These are phyloP conservation scores for Talaromyces ruber DNA, from an alignment of 495 filamentous ascomycete species.

Conservation along the genomic window DNA sequence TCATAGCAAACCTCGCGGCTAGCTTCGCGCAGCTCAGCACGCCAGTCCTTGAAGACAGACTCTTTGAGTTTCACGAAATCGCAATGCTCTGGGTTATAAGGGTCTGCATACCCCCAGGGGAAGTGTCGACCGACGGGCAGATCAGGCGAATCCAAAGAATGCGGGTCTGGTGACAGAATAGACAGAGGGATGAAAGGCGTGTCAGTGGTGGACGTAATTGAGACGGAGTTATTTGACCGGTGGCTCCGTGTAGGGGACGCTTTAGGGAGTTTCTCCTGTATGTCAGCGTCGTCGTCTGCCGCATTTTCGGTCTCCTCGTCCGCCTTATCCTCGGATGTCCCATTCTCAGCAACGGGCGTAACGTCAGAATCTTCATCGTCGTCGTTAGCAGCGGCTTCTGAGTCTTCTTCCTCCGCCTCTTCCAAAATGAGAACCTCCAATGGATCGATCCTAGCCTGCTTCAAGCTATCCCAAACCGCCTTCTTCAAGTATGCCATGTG, in stretches of 20 bases:
- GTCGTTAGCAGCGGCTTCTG: conserved; percentile 26
- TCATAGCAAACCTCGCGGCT: conserved; percentile 95
- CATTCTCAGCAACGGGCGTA: conserved; percentile 8
- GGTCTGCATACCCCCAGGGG: conserved; percentile 94
- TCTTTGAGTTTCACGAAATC: conserved; percentile 91
- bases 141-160: conserved; percentile 58
- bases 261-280: not conserved
- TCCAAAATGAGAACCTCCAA: conserved; percentile 78
- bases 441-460: conserved; percentile 79
- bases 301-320: conserved; percentile 1
- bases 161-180: conserved; percentile 86
- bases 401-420: conserved; percentile 57
- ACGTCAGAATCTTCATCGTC: conserved; percentile 14
- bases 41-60: conserved; percentile 88
- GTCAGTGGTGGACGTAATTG: conserved; percentile 11
- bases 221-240: conserved; percentile 15
- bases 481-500: conserved; percentile 93
- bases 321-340: conserved; percentile 15
- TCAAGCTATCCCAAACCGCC: conserved; percentile 80
- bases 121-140: conserved; percentile 69
- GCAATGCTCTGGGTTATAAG: conserved; percentile 83
- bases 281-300: conserved; percentile 3
- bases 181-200: conserved; percentile 61
- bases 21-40: conserved; percentile 80
- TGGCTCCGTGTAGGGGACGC: conserved; percentile 22